phyloP scores from a whole-genome alignment of 75 land plant genomes.

The Larix kaempferi region DNA sequence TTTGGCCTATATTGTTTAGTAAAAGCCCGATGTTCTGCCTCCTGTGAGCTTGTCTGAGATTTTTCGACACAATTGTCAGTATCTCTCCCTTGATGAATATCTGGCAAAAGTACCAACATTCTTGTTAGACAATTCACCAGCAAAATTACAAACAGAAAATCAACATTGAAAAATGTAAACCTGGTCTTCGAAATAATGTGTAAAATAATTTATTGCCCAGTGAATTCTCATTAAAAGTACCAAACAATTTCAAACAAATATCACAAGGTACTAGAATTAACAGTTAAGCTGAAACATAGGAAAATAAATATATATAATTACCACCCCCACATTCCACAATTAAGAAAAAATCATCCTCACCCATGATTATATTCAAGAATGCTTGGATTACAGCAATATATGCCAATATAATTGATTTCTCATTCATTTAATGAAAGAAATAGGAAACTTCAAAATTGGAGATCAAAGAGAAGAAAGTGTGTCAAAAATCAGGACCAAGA shows the following conservation, averaged over 20 bases:
- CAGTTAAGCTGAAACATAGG: too few species aligned
- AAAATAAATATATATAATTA: too few species aligned
- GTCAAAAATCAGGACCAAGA: too few species aligned
- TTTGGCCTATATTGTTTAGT: conserved; percentile 1
- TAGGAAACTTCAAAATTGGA: too few species aligned
- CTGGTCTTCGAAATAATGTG: not conserved
- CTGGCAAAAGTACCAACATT: conserved; percentile 1
- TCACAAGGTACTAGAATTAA: not conserved
- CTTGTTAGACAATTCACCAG: not conserved
- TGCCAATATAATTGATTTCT: too few species aligned
- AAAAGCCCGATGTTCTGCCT: not conserved
- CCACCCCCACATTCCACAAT: too few species aligned
- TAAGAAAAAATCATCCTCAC: too few species aligned
- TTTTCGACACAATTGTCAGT: not conserved
- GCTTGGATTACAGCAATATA: too few species aligned
- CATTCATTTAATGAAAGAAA: too few species aligned
- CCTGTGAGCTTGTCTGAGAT: not conserved
- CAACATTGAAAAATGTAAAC: not conserved
- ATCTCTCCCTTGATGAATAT: not conserved
- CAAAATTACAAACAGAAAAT: not conserved
- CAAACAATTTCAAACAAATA: not conserved
- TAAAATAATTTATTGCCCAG: not conserved
- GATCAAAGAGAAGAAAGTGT: too few species aligned
- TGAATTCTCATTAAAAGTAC: not conserved
- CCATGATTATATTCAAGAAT: too few species aligned